Evolutionary conservation across 2,329 filamentous ascomycete species (phyloP), one percentile per base, ranked within the genome.

Genomic region (Neofusicoccum cordaticola): DNA sequence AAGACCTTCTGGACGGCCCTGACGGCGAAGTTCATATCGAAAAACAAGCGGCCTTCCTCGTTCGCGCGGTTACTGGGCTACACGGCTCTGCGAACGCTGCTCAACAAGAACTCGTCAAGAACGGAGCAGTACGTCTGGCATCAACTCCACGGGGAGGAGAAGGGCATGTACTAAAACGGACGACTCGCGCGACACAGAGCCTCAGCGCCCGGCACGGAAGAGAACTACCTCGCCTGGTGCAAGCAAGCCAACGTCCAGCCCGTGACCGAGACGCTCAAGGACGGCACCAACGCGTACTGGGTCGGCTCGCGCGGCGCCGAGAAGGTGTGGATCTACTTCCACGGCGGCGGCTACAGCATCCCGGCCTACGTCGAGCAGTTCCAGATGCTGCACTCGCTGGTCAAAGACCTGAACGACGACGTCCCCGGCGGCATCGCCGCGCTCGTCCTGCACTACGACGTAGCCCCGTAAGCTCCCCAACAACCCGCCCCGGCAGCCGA

Each of bases 401-500:
- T 34, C 5, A 27, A 22, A 5, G 51, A 56, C 41, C 50, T 63
- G 41, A n/a, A 27, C 48, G 4, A 13, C 4, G 2, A 4, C 17
- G n/a, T 7, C 12, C 19, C 39, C 37, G 48, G 34, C 50, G 42
- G 17, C 17, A 9, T 63, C 41, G n/a, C 71, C 15, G 68, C 68
- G 2, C 65, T 74, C n/a, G 31, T 73, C 27, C 62, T 72, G 2
- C 70, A 68, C 5, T 73, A 73, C 63, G 68, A 65, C 15, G 62
- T 73, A 11, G 69, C 66, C 2, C 72, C 72, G 27, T 31, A 22
- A 22, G 22, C 22, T 2, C 22, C 22, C 22, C 22, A 22, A 22
- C 22, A 22, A 22, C 22, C 22, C 22, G 22, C 22, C 22, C 22
- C 3, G 22, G 22, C 22, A 3, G 3, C 22, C 22, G 22, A 22